Evolutionary conservation across 2,329 filamentous ascomycete genomes (phyloP).

Genomic region (Sporothrix sp.): DNA sequence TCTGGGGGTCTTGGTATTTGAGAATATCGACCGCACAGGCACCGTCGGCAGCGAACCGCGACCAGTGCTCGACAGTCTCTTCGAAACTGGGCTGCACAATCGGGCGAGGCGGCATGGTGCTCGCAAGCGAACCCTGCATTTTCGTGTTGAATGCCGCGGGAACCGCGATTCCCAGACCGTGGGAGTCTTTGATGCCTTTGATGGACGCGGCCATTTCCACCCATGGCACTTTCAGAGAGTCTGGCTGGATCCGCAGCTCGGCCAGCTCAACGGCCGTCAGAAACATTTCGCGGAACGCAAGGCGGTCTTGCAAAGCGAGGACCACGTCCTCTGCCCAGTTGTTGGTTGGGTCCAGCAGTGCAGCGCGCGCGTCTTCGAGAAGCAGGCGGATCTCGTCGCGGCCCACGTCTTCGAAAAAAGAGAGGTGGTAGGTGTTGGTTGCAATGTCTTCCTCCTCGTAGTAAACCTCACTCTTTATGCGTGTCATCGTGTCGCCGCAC

Average conservation of each 20-base stretch:
- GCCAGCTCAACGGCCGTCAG: conserved; percentile 44
- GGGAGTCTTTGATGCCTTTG: conserved; percentile 47
- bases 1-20: conserved; percentile 57
- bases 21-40: conserved; percentile 58
- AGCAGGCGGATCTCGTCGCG: conserved; percentile 44
- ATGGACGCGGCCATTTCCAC: conserved; percentile 41
- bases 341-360: conserved; percentile 36
- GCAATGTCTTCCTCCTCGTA: conserved; percentile 99
- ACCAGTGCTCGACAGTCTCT: conserved; percentile 60
- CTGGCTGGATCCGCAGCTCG: conserved; percentile 34
- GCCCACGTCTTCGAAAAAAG: conserved; percentile 57
- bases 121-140: conserved; percentile 82
- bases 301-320: conserved; percentile 51
- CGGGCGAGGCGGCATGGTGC: conserved; percentile 84
- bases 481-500: conserved; percentile 67
- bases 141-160: conserved; percentile 80
- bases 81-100: conserved; percentile 70
- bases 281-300: conserved; percentile 57
- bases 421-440: conserved; percentile 78
- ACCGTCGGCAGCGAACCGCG: conserved; percentile 62
- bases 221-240: conserved; percentile 43
- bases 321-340: conserved; percentile 33
- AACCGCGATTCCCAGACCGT: conserved; percentile 53
- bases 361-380: conserved; percentile 44
- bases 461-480: conserved; percentile 73